Conservation (phyloP, 1,139 yeast genomes). For the Blastobotrys aristatus region DNA sequence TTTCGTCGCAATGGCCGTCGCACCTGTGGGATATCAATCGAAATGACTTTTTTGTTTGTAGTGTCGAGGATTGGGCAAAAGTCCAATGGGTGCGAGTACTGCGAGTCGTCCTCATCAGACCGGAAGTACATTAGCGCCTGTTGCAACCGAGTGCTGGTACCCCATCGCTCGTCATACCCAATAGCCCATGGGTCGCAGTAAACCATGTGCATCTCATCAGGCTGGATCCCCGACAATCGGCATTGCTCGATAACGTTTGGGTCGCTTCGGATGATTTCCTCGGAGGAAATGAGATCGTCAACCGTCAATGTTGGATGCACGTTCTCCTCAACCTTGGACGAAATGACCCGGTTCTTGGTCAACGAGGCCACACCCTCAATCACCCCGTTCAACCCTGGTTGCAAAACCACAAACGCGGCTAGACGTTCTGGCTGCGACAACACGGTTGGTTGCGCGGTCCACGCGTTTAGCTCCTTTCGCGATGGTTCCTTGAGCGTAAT, state of each 20-base stretch:
- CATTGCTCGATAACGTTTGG: constrained; percentile 72
- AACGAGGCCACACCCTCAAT: constrained; percentile 68
- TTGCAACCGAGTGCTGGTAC: constrained; percentile 65
- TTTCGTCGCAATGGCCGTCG: constrained; percentile 43
- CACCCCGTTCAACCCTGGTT: constrained; percentile 54
- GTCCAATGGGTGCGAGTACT: constrained; percentile 74
- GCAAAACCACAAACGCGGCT: constrained; percentile 60
- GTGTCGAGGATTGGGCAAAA: constrained; percentile 80
- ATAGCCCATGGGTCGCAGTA: constrained; percentile 88
- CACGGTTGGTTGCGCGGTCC: constrained; percentile 50
- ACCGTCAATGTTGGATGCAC: constrained; percentile 74
- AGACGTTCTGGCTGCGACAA: constrained; percentile 54
- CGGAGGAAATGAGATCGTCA: constrained; percentile 59
- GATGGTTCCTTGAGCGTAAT: constrained; percentile 68
- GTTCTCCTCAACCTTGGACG: constrained; percentile 48
- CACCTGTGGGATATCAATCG: constrained; percentile 66
- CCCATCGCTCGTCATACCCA: constrained; percentile 84
- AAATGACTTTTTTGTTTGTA: constrained; percentile 61
- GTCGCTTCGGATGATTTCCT: constrained; percentile 59
- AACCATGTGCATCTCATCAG: constrained; percentile 50
- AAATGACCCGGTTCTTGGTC: constrained; percentile 43
- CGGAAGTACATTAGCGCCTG: constrained; percentile 79
- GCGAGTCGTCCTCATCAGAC: constrained; percentile 73
- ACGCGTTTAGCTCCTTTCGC: constrained; percentile 53
- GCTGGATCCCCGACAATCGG: constrained; percentile 48